phyloP scores from a whole-genome alignment of 176 grass and related monocot genomes.

The Thinopyrum elongatum region DNA sequence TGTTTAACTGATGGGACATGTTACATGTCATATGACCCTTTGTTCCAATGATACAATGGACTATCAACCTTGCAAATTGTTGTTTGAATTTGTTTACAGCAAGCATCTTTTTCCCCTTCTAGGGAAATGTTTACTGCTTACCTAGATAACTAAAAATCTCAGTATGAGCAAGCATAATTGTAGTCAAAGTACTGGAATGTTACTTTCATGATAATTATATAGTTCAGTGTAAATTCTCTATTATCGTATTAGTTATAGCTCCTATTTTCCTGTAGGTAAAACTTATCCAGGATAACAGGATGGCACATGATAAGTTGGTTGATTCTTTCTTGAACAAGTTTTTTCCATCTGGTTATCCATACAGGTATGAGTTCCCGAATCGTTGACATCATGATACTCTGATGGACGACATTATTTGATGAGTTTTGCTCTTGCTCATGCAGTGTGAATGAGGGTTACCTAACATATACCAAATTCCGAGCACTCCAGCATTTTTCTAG shows the following conservation, averaged over 20 bases:
- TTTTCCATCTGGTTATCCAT: constrained; percentile 93
- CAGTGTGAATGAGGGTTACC: constrained; percentile 95
- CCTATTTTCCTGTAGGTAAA: constrained; percentile 60
- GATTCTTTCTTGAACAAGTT: constrained; percentile 93
- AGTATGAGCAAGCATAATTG: background rate
- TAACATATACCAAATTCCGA: constrained; percentile 83
- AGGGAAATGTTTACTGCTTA: background rate
- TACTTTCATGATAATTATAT: background rate
- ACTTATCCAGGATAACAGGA: constrained; percentile 69
- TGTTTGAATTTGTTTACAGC: background rate
- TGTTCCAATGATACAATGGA: background rate
- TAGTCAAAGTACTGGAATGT: background rate
- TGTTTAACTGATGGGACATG: background rate
- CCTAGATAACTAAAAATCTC: background rate
- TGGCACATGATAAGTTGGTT: constrained; percentile 65
- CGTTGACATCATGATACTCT: constrained; percentile 9
- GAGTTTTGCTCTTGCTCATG: constrained; percentile 9
- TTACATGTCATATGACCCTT: background rate
- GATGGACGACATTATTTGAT: background rate
- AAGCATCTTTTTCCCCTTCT: background rate
- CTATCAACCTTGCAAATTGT: background rate
- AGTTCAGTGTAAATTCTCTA: background rate
- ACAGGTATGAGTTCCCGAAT: constrained; percentile 47
- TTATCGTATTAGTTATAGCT: background rate
- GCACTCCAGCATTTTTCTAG: constrained; percentile 93